A percentile compares a stretch with the other conserved stretches of the same genome.
Evolutionary conservation across 352 stramenopile genomes (phyloP).

Genomic region (Phytopythium boreale): DNA sequence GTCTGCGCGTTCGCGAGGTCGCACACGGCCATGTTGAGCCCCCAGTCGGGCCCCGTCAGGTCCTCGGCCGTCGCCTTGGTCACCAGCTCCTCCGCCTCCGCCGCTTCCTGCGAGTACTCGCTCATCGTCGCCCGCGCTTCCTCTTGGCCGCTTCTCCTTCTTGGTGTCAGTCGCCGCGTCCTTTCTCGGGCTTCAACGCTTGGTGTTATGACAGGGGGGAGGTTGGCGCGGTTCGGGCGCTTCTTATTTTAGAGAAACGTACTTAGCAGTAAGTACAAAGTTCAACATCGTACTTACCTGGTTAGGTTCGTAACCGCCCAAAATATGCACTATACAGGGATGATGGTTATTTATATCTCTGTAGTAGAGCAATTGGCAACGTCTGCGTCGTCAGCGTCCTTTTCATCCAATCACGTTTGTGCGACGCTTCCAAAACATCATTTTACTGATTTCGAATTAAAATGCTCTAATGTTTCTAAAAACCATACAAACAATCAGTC

Average conservation of each 20-base stretch:
- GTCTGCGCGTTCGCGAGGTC: slow-evolving; percentile 58
- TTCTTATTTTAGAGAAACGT: neutral
- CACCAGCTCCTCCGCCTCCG: slow-evolving; percentile 45
- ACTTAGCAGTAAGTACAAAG: neutral
- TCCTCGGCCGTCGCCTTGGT: slow-evolving; percentile 49
- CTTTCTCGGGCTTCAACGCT: slow-evolving; percentile 5
- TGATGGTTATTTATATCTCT: neutral
- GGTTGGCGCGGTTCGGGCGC: neutral
- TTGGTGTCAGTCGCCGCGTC: neutral
- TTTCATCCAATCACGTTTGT: neutral
- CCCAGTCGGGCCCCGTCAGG: slow-evolving; percentile 57
- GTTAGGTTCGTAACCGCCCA: neutral
- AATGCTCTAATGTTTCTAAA: neutral
- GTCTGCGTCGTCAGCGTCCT: neutral
- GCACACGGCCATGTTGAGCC: slow-evolving; percentile 70
- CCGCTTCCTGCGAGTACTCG: slow-evolving; percentile 37
- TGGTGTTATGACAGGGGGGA: neutral
- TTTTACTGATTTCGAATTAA: neutral
- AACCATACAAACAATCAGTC: neutral
- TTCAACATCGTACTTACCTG: neutral
- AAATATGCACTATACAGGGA: neutral
- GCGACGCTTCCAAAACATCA: neutral
- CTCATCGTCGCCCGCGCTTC: slow-evolving; percentile 18
- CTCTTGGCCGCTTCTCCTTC: neutral
- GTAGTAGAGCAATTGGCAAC: neutral